Percentiles rank a stretch among this genome's conserved stretches.
These are phyloP conservation scores for Marchantia polymorpha DNA, from an alignment of 225 moss, liverwort and hornwort species.

Conservation along the genomic window DNA sequence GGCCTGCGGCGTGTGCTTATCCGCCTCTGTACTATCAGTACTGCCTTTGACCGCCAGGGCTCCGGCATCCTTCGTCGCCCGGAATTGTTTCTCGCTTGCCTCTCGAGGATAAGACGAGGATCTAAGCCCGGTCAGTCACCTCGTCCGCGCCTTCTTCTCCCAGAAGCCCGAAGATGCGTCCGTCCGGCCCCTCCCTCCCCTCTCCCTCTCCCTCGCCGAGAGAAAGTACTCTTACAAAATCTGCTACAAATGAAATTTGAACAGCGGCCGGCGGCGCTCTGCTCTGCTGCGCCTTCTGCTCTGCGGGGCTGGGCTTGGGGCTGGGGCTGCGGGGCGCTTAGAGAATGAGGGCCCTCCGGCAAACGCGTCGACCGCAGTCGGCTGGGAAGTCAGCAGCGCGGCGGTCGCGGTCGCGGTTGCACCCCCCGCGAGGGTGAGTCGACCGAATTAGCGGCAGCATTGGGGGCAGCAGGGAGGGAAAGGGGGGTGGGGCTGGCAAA, in stretches of 20 bases:
- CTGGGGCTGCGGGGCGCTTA: not conserved
- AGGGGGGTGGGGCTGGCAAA: not conserved
- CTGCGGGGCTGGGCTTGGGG: not conserved
- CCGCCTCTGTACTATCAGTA: conserved; percentile 4
- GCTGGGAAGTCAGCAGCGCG: not conserved
- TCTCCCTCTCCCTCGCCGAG: not conserved
- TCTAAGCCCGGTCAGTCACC: not conserved
- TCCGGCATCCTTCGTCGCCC: not conserved
- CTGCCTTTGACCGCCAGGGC: conserved; percentile 17
- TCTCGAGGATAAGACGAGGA: conserved; percentile 8
- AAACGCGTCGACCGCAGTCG: not conserved
- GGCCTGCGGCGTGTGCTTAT: conserved; percentile 15
- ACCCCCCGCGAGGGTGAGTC: too few species aligned
- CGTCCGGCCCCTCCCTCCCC: not conserved
- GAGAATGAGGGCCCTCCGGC: not conserved
- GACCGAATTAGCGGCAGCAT: too few species aligned
- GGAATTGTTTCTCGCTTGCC: conserved; percentile 4
- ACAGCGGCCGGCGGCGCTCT: conserved; percentile 20
- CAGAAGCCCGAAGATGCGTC: not conserved
- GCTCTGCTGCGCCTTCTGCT: not conserved
- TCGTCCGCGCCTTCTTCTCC: not conserved
- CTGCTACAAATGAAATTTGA: conserved; percentile 17
- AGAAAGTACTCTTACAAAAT: not conserved
- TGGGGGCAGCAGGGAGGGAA: too few species aligned
- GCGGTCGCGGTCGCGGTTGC: too few species aligned